Conservation (phyloP, 345 rosid species). For the Isatis tinctoria region DNA sequence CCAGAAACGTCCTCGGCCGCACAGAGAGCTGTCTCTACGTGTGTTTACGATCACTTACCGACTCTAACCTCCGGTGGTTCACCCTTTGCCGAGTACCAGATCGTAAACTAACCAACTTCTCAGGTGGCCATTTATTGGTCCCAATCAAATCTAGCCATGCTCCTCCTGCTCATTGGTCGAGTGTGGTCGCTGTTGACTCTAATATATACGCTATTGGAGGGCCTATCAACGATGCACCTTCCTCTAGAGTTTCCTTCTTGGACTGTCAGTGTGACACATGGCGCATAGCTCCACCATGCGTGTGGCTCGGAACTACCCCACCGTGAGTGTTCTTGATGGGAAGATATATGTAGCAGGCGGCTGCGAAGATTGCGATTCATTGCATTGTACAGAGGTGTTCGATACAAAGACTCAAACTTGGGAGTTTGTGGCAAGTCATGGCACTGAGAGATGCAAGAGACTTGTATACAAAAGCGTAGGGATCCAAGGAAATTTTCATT, state of each 20-base stretch:
- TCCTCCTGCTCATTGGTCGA: constrained; percentile 30
- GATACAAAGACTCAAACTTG: constrained; percentile 24
- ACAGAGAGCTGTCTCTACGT: constrained; percentile 52
- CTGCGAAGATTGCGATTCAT: constrained; percentile 46
- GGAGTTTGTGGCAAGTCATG: constrained; percentile 1
- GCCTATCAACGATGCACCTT: constrained; percentile 41
- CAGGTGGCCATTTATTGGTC: constrained; percentile 4
- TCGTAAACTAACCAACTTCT: constrained; percentile 16
- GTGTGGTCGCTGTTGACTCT: constrained; percentile 26
- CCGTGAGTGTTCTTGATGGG: constrained; percentile 45
- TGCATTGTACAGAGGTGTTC: constrained; percentile 63
- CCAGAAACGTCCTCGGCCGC: constrained; percentile 30
- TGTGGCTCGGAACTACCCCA: constrained; percentile 41
- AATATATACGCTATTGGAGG: constrained; percentile 59
- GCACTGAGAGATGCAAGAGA: constrained; percentile 18
- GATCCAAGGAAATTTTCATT: not conserved
- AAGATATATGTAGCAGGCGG: constrained; percentile 73
- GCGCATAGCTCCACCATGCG: constrained; percentile 49
- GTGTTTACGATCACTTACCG: constrained; percentile 37
- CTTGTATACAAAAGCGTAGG: not conserved
- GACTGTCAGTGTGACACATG: constrained; percentile 62
- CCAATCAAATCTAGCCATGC: constrained; percentile 19
- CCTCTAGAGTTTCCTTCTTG: constrained; percentile 53
- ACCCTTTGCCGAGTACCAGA: constrained; percentile 34
- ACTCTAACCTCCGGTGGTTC: constrained; percentile 42